Conservation (phyloP, 345 rosid genomes). For the Bruguiera parviflora region DNA sequence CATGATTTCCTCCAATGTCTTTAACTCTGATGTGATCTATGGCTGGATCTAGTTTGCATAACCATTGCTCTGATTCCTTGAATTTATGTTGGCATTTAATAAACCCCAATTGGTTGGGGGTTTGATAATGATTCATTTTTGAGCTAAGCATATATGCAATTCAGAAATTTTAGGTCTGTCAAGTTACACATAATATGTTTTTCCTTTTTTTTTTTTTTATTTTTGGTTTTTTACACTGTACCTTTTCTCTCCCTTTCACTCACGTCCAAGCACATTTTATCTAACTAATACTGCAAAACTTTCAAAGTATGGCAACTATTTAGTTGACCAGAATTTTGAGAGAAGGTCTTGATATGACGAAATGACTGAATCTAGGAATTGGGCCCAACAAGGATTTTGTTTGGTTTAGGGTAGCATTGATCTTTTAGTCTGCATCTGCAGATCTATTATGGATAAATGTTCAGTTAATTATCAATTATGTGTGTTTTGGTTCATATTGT, state of each 20-base stretch:
- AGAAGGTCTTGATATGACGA: background rate
- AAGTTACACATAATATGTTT: background rate
- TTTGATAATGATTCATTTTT: background rate
- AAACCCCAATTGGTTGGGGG: too few relatives aligned
- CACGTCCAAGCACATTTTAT: background rate
- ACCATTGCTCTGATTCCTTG: too few relatives aligned
- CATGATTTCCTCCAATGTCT: too few relatives aligned
- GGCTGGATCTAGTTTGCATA: too few relatives aligned
- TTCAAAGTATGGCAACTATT: background rate
- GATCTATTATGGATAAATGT: background rate
- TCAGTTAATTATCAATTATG: background rate
- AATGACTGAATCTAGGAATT: constrained; percentile 1
- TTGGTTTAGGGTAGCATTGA: background rate
- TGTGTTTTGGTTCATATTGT: constrained; percentile 23
- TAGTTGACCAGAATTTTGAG: background rate
- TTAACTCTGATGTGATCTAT: too few relatives aligned
- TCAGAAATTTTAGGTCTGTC: background rate
- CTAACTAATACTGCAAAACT: background rate
- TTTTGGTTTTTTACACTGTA: background rate
- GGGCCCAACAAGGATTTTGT: background rate
- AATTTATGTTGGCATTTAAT: too few relatives aligned
- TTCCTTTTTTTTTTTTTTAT: too few relatives aligned
- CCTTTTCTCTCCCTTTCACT: background rate
- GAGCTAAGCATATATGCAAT: background rate
- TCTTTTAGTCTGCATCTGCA: background rate